Conservation (phyloP, 78 protist genomes). For the Chrysochromulina parva region DNA sequence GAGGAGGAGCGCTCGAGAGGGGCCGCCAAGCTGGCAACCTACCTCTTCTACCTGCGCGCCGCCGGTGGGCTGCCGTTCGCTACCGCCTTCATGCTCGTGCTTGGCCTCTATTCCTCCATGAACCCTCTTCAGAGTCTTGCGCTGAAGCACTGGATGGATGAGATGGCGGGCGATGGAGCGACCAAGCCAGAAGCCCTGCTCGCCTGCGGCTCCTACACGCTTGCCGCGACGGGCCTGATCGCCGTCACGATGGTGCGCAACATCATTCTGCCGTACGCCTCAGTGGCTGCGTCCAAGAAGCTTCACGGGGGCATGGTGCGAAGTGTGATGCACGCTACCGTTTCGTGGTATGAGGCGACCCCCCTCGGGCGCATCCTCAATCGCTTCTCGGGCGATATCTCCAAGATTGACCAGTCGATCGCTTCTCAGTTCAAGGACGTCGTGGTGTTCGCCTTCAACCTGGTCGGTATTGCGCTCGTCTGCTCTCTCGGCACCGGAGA, state of each 20-base stretch:
- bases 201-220: too few relatives aligned
- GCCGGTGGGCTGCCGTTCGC: too few relatives aligned
- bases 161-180: too few relatives aligned
- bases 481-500: not conserved
- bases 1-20: too few relatives aligned
- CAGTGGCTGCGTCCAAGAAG: not conserved
- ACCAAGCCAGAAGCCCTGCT: too few relatives aligned
- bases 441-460: not conserved
- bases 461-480: not conserved
- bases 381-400: conserved; percentile 35
- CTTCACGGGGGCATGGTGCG: not conserved
- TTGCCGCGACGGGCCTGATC: not conserved
- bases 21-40: too few relatives aligned
- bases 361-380: conserved; percentile 93
- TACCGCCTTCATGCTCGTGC: too few relatives aligned
- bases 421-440: not conserved
- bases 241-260: conserved; percentile 38
- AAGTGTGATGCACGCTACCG: conserved; percentile 27
- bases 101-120: too few relatives aligned
- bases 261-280: not conserved
- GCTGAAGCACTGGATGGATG: too few relatives aligned
- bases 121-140: too few relatives aligned
- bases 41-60: too few relatives aligned
- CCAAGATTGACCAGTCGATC: too few relatives aligned
- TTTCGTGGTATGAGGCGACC: conserved; percentile 87